phyloP scores from a whole-genome alignment of 441 rosid genomes.

The Euphorbia corollata region DNA sequence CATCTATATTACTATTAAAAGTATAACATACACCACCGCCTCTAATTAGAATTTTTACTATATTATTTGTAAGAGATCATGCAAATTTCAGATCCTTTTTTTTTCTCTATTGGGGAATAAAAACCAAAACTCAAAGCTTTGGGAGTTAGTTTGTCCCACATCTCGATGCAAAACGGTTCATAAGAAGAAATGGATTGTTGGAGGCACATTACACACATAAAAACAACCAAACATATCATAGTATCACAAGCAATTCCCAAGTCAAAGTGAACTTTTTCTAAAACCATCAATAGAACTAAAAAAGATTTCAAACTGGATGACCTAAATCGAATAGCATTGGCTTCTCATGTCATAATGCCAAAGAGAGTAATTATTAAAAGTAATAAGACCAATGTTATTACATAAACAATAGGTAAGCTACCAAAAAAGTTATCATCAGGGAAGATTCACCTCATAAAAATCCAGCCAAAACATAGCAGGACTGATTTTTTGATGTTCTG shows the following conservation, averaged over 20 bases:
- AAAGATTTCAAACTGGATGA: background rate
- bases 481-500: background rate
- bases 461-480: conserved; percentile 3
- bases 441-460: background rate
- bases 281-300: background rate
- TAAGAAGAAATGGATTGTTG: background rate
- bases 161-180: background rate
- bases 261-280: background rate
- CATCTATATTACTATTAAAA: background rate
- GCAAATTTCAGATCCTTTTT: background rate
- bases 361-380: background rate
- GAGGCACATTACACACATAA: background rate
- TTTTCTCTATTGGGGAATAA: background rate
- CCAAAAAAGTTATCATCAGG: background rate
- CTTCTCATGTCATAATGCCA: background rate
- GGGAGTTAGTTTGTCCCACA: background rate
- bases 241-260: background rate
- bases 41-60: background rate
- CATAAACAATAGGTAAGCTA: background rate
- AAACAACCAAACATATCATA: background rate
- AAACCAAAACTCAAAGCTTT: background rate
- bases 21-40: background rate
- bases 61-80: background rate
- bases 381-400: background rate
- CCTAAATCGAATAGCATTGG: background rate